Evolutionary conservation across 257 asterid genomes (phyloP), one percentile per base, ranked within the genome.

Genomic region (Solanum etuberosum): DNA sequence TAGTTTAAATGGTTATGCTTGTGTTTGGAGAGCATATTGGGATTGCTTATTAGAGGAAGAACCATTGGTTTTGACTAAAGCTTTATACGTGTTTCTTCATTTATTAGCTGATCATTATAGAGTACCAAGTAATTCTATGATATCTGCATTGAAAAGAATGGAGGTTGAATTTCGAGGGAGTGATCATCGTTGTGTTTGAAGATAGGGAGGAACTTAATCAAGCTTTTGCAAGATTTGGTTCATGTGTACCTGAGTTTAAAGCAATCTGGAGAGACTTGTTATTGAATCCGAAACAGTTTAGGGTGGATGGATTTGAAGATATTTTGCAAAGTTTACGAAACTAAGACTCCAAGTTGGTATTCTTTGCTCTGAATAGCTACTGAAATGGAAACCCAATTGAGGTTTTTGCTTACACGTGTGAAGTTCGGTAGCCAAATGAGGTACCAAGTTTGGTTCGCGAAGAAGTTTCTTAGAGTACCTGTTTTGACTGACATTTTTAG

Each of bases 171-270:
- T 92, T 65, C 90, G 72, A 92, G 96, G 81, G 94, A 94, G 86
- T 86, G 89, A 1, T 93, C 93, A 31, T 57, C 31, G 27, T 89
- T 95, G 92, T 96, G 96, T 91, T 88, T 93, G 87, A 93, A 87
- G 89, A 92, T 95, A 81, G 98, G 98, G 86, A 92, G 97, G 87
- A 98, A 94, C 91, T 93, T 96, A 85, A 51, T 96, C 59, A 90
- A 94, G 92, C 94, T 94, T 90, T 91, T 96, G 90, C 98, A 92
- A 59, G 96, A 94, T 90, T 91, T 96, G 94, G 92, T 89, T 89
- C 93, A 89, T 85, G 90, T 92, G 90, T 92, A 84, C 95, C 94
- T 0, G 98, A 92, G 88, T 94, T 96, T 89, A 90, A 89, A 83
- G 90, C 91, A 27, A 84, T 96, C 35, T 96, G 94, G 96, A 94